These are phyloP conservation scores for Blastobotrys ciferrii DNA, from an alignment of 1,139 yeast genomes.

Conservation along the genomic window DNA sequence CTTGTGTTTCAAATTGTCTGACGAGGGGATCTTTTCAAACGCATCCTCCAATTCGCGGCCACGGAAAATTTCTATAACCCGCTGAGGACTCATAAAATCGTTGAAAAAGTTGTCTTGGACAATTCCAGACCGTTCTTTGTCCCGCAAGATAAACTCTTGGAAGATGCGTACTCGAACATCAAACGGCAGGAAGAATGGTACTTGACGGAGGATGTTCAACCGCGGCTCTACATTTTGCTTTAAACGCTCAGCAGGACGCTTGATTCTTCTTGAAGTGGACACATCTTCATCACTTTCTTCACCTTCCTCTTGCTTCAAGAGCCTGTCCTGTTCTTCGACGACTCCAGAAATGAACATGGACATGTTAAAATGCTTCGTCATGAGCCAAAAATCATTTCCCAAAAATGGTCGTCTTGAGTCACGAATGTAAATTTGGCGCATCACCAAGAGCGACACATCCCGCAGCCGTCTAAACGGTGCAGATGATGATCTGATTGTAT, in stretches of 20 bases:
- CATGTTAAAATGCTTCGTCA: slow-evolving; percentile 31
- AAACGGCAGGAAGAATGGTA: slow-evolving; percentile 82
- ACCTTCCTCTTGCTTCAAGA: slow-evolving; percentile 21
- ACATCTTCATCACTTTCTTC: slow-evolving; percentile 13
- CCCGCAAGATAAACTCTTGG: slow-evolving; percentile 52
- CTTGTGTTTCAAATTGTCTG: slow-evolving; percentile 52
- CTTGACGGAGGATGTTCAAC: slow-evolving; percentile 54
- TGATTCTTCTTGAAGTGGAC: slow-evolving; percentile 10
- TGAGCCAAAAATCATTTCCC: slow-evolving; percentile 57
- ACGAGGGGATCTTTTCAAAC: slow-evolving; percentile 48
- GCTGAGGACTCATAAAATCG: slow-evolving; percentile 12
- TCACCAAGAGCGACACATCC: slow-evolving; percentile 45
- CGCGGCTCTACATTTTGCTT: slow-evolving; percentile 32
- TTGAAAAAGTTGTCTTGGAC: slow-evolving; percentile 16
- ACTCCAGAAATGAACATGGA: slow-evolving; percentile 36
- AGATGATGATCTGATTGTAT: neutral
- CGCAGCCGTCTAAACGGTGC: slow-evolving; percentile 18
- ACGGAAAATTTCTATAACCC: slow-evolving; percentile 61
- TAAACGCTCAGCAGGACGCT: slow-evolving; percentile 14
- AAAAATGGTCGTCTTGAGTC: slow-evolving; percentile 65
- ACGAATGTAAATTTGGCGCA: slow-evolving; percentile 67
- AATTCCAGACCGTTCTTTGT: slow-evolving; percentile 17
- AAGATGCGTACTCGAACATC: slow-evolving; percentile 69
- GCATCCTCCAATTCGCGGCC: slow-evolving; percentile 75
- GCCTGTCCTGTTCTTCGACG: slow-evolving; percentile 43